Conservation (phyloP, 331 rosid species). For the Malus hybrid region DNA sequence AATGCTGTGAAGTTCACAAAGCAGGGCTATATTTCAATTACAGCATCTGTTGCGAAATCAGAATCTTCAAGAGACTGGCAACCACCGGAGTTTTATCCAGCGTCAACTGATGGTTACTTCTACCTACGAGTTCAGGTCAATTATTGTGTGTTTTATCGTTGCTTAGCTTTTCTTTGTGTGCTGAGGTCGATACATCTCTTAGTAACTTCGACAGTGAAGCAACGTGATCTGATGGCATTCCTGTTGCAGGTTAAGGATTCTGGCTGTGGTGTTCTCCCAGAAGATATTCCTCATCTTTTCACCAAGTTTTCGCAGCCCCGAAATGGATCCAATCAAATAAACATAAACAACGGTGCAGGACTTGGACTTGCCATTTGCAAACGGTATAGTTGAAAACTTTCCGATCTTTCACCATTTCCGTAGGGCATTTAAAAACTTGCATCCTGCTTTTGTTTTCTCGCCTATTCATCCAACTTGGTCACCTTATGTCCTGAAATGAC, state of each 20-base stretch:
- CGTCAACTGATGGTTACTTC: constrained; percentile 54
- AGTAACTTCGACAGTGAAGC: background rate
- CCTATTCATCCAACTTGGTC: background rate
- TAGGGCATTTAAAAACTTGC: background rate
- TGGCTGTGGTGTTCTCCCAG: constrained; percentile 73
- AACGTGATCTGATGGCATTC: background rate
- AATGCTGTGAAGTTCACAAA: constrained; percentile 87
- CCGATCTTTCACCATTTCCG: background rate
- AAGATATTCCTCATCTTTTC: constrained; percentile 64
- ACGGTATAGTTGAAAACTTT: constrained; percentile 36
- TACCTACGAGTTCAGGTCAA: constrained; percentile 68
- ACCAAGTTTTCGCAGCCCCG: constrained; percentile 60
- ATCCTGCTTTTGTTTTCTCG: background rate
- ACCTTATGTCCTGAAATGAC: background rate
- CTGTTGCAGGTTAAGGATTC: constrained; percentile 73
- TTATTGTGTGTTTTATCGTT: background rate
- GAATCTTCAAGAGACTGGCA: constrained; percentile 71
- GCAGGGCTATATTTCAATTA: constrained; percentile 66
- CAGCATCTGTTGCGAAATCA: constrained; percentile 69
- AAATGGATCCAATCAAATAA: constrained; percentile 46
- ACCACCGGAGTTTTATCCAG: constrained; percentile 64
- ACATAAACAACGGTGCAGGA: constrained; percentile 49
- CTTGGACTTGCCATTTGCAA: constrained; percentile 92
- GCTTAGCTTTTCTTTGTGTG: background rate
- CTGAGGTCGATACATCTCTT: background rate